Conservation (phyloP, 371 early-diverging fungal species). For the Entomophthora muscae region DNA sequence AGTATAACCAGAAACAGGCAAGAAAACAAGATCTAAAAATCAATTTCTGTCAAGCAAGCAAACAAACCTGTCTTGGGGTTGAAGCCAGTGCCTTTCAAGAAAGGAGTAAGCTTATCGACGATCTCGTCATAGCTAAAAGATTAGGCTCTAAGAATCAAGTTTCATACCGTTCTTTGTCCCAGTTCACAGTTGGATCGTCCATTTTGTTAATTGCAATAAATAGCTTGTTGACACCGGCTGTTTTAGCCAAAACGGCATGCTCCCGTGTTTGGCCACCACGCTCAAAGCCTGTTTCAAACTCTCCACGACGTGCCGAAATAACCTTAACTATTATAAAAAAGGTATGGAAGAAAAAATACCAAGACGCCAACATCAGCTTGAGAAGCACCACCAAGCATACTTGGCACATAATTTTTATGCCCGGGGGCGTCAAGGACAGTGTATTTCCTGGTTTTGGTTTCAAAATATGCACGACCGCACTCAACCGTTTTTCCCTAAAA, state of each 20-base stretch:
- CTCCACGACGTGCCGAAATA: slow-evolving; percentile 96
- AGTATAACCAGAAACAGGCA: slow-evolving; percentile 91
- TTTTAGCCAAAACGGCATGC: slow-evolving; percentile 94
- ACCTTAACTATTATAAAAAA: slow-evolving; percentile 22
- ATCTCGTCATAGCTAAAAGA: slow-evolving; percentile 66
- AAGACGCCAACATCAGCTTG: slow-evolving; percentile 96
- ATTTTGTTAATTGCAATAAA: slow-evolving; percentile 95
- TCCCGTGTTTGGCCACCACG: slow-evolving; percentile 99
- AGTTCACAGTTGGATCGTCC: slow-evolving; percentile 93
- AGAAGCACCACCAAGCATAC: slow-evolving; percentile 95
- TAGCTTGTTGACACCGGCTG: slow-evolving; percentile 83
- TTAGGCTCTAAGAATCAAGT: background rate
- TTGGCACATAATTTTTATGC: slow-evolving; percentile 98
- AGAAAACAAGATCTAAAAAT: slow-evolving; percentile 48
- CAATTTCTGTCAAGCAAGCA: background rate
- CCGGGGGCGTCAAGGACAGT: slow-evolving; percentile 98
- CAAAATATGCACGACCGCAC: slow-evolving; percentile 94
- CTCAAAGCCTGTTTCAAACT: slow-evolving; percentile 99
- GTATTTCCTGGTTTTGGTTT: slow-evolving; percentile 83
- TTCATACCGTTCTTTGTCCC: slow-evolving; percentile 62
- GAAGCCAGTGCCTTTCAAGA: slow-evolving; percentile 82
- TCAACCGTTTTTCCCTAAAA: slow-evolving; percentile 88
- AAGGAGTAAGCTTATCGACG: slow-evolving; percentile 62
- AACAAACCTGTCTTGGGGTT: slow-evolving; percentile 53
- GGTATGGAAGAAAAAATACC: slow-evolving; percentile 15